Percentiles rank a stretch among this genome's conserved stretches.
Evolutionary conservation across 305 asterid species (phyloP).

Genomic region (Coffea humblotiana): DNA sequence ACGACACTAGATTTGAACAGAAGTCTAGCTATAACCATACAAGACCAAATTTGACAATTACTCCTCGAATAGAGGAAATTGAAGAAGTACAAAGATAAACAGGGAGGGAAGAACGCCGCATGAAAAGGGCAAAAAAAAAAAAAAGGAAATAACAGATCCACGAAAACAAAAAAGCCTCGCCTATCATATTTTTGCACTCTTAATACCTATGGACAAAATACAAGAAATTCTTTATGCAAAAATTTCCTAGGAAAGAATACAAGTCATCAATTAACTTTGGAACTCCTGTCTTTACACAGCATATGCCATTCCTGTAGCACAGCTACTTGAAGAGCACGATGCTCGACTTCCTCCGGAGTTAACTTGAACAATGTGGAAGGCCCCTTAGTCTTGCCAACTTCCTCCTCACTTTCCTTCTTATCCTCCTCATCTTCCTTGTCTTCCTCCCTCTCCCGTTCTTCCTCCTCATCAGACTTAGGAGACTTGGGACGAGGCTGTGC

Average conservation of each 20-base stretch:
- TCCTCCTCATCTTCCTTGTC: conserved; percentile 29
- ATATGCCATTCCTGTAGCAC: conserved; percentile 84
- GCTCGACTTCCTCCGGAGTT: conserved; percentile 80
- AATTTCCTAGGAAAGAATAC: background rate
- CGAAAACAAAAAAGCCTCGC: too few species aligned
- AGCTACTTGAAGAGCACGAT: conserved; percentile 83
- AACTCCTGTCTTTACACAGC: conserved; percentile 66
- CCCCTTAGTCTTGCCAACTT: conserved; percentile 50
- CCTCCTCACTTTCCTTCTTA: conserved; percentile 36
- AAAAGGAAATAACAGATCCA: background rate
- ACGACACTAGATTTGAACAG: background rate
- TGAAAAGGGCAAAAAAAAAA: background rate
- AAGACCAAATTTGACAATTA: background rate
- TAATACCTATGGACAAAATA: background rate
- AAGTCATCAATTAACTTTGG: conserved; percentile 40
- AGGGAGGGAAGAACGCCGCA: background rate
- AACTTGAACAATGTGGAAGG: conserved; percentile 63
- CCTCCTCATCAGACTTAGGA: conserved; percentile 53
- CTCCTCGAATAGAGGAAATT: background rate
- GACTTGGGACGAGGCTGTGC: conserved; percentile 67
- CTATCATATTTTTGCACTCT: background rate
- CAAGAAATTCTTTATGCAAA: background rate
- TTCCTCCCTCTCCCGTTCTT: conserved; percentile 37
- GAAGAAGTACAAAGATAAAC: background rate
- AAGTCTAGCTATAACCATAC: background rate